Evolutionary conservation across 768 basidiomycete genomes (phyloP), one percentile per base, ranked within the genome.

Genomic region (Termitomyces sp.): DNA sequence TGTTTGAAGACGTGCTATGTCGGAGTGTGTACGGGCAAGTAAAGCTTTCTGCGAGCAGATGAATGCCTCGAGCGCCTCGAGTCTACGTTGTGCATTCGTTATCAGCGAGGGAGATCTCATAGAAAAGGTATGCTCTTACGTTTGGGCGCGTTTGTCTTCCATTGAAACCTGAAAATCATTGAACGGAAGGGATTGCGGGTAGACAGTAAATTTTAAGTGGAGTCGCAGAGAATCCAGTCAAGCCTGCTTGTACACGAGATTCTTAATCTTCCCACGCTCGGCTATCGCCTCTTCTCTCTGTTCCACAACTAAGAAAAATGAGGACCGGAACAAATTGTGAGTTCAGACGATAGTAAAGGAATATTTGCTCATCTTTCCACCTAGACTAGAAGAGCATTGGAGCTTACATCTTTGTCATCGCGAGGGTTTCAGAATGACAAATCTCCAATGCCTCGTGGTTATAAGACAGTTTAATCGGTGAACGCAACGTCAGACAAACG

Each of bases 31-130:
- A 33, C 80, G 79, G 50, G 77, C 75, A 41, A 91, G 80, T 34
- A 88, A 63, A 20, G 74, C 67, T 68, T 72, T 81, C 71, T 91
- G 89, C 42, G 80, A 73, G 55, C 80, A 75, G 60, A 91, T 79
- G 70, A 85, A 91, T 49, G 72, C 72, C 64, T 83, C 79, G 63
- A 91, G 85, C 75, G 85, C 86, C 69, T 86, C 78, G 63, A 83
- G 70, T 64, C 84, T 86, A 56, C n/a, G 15, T 47, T 28, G 9
- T 54, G 33, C 56, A 50, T 33, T 52, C 56, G 52, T 36, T 49
- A 37, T 34, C 37, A 22, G 28, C 22, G 28, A 24, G 9, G n/a
- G 28, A 51, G 4, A 34, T 44, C 29, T 10, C 41, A 13, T 41
- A n/a, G 12, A 33, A n/a, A 50, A 41, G 42, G 18, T 36, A n/a